A percentile compares a stretch with the other conserved stretches of the same genome.
Conservation (phyloP, 106 monocot species). For the Posidonia australis region DNA sequence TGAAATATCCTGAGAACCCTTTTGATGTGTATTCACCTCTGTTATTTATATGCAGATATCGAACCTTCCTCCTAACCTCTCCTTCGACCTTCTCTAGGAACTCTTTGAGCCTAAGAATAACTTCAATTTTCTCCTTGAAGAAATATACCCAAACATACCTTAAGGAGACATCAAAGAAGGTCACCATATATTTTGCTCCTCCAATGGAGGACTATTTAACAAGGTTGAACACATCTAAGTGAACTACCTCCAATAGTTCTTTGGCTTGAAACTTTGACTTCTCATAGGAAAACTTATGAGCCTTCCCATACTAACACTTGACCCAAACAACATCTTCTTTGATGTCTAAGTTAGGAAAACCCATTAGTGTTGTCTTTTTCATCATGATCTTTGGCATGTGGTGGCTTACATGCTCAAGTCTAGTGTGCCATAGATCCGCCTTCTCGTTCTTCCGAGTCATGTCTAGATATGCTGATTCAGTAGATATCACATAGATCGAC, state of each 20-base stretch:
- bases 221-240: conserved; percentile 3
- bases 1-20: conserved; percentile 3
- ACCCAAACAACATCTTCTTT: conserved; percentile 1
- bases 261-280: conserved; percentile 7
- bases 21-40: conserved; percentile 10
- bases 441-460: conserved; percentile 2
- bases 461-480: not conserved
- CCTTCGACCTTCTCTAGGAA: conserved; percentile 4
- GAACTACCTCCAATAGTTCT: conserved; percentile 10
- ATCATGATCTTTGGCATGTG: conserved; percentile 13
- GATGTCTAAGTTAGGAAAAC: conserved; percentile 6
- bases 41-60: not conserved
- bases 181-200: conserved; percentile 9
- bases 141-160: conserved; percentile 14
- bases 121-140: conserved; percentile 13
- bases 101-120: conserved; percentile 10
- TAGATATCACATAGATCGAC: conserved; percentile 14
- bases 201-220: conserved; percentile 9
- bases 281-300: conserved; percentile 10
- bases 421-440: not conserved
- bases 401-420: conserved; percentile 5
- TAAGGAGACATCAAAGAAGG: conserved; percentile 15
- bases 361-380: not conserved
- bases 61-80: not conserved
- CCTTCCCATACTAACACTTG: conserved; percentile 10